Percentiles rank a stretch among this genome's conserved stretches.
phyloP scores from a whole-genome alignment of 164 flowering plant species.

The Cinnamomum chago region DNA sequence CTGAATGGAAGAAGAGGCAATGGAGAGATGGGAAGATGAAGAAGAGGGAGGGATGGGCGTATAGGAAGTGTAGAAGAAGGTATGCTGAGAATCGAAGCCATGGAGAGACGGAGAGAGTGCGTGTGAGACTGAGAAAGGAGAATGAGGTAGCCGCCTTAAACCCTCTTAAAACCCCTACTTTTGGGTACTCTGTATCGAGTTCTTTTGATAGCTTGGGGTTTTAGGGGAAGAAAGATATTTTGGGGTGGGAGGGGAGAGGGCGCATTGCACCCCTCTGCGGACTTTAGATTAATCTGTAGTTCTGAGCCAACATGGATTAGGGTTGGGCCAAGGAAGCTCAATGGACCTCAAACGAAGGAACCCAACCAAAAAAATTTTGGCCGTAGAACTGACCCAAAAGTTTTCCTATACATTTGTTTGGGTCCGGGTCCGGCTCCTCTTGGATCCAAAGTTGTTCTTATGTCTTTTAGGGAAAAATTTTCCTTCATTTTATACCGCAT shows the following conservation, averaged over 20 bases:
- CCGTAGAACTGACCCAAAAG: no score
- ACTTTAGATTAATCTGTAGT: background rate
- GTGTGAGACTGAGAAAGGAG: background rate
- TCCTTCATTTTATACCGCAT: no score
- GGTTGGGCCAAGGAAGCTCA: no score
- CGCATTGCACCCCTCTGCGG: background rate
- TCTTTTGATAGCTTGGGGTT: background rate
- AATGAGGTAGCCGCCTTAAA: background rate
- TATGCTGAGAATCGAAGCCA: background rate
- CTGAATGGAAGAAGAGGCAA: background rate
- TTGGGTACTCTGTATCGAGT: background rate
- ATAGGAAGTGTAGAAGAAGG: background rate
- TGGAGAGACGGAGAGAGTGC: background rate
- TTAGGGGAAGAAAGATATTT: background rate
- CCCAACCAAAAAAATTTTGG: no score
- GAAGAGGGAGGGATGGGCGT: background rate
- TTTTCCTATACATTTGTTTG: no score
- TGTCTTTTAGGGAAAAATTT: no score
- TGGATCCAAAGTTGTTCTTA: no score
- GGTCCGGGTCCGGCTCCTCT: no score
- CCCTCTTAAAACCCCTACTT: slow-evolving; percentile 6
- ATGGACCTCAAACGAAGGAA: no score
- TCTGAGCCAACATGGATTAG: no score
- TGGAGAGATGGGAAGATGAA: background rate
- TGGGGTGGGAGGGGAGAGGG: background rate